These are phyloP conservation scores for Agrostemma githago DNA, from an alignment of 148 eudicot genomes.

Conservation along the genomic window DNA sequence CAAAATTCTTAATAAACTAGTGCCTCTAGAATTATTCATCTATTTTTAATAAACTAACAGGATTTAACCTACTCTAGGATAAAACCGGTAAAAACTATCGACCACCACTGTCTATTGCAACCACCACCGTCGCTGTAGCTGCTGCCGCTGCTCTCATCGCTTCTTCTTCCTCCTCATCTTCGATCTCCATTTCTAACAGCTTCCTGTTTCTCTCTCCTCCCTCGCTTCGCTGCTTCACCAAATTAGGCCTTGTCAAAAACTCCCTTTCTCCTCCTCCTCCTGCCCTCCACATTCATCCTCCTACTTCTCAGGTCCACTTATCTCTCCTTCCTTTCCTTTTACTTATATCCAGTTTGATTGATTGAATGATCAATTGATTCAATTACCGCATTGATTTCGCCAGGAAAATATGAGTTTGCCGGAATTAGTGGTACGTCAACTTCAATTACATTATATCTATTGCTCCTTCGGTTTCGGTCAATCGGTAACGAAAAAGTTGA, in stretches of 20 bases:
- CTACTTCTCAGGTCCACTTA: conserved; percentile 33
- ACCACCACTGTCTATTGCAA: no score
- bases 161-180: conserved; percentile 22
- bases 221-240: conserved; percentile 18
- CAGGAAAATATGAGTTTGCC: conserved; percentile 61
- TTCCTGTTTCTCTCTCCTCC: conserved; percentile 32
- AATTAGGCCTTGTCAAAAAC: conserved; percentile 34
- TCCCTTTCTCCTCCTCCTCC: conserved; percentile 36
- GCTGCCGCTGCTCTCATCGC: conserved; percentile 45
- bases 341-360: not conserved
- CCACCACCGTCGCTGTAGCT: no score
- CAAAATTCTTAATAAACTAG: no score
- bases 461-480: not conserved
- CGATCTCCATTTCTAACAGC: conserved; percentile 23
- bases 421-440: conserved; percentile 61
- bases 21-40: no score
- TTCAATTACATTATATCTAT: not conserved
- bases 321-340: not conserved
- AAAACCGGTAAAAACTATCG: no score
- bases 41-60: no score
- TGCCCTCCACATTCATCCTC: conserved; percentile 54
- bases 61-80: no score
- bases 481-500: not conserved
- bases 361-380: no score
- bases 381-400: conserved; percentile 22